A percentile compares a stretch with the other conserved stretches of the same genome.
These are phyloP conservation scores for Cladophialophora immunda DNA, from an alignment of 2,329 filamentous ascomycete genomes.

Conservation along the genomic window DNA sequence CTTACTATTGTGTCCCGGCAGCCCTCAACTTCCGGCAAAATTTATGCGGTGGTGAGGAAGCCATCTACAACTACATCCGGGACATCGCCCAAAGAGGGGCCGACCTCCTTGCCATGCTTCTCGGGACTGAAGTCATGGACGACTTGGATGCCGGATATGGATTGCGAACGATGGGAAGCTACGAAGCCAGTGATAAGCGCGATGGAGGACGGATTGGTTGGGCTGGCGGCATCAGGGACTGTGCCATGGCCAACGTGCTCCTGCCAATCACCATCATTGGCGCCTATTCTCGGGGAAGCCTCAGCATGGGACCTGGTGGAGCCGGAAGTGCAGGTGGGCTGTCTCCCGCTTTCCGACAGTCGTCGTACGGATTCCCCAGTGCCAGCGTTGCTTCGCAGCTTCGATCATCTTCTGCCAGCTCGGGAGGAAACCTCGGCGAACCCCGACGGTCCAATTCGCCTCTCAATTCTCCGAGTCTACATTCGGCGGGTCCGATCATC, in stretches of 20 bases:
- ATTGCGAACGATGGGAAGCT: conserved; percentile 40
- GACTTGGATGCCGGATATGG: conserved; percentile 47
- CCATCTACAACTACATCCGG: conserved; percentile 70
- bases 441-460: conserved; percentile 29
- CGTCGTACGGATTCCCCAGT: conserved; percentile 38
- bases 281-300: conserved; percentile 41
- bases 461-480: conserved; percentile 30
- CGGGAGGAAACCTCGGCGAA: conserved; percentile 25
- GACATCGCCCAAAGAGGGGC: conserved; percentile 72
- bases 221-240: conserved; percentile 62
- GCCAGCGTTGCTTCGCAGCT: conserved; percentile 19
- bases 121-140: conserved; percentile 77
- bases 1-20: conserved; percentile 76
- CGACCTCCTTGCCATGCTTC: conserved; percentile 64
- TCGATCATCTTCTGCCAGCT: conserved; percentile 23
- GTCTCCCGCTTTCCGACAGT: conserved; percentile 37
- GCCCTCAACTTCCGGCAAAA: conserved; percentile 75
- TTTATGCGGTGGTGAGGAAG: conserved; percentile 76
- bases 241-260: conserved; percentile 76
- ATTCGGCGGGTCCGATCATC: conserved; percentile 33
- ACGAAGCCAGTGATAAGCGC: conserved; percentile 39
- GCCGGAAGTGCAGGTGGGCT: conserved; percentile 41
- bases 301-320: conserved; percentile 40
- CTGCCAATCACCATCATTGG: conserved; percentile 67
- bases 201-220: conserved; percentile 55